These are phyloP conservation scores for Didymella arachidicola DNA, from an alignment of 2,329 filamentous ascomycete genomes.

Conservation along the genomic window DNA sequence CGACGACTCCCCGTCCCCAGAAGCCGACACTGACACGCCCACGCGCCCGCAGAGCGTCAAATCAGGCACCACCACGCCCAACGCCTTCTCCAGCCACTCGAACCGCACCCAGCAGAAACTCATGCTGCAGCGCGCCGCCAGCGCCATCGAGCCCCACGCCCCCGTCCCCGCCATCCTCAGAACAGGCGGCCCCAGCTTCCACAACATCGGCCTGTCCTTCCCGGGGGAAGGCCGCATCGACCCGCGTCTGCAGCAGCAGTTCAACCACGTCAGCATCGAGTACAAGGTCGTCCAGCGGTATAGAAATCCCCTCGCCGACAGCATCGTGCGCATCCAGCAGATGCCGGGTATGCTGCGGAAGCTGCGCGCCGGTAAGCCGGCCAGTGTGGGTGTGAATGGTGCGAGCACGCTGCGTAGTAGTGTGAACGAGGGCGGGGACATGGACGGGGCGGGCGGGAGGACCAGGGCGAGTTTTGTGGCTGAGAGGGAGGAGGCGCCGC, in stretches of 20 bases:
- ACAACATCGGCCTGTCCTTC: constrained; percentile 41
- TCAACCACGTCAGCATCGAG: constrained; percentile 75
- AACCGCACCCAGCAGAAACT: constrained; percentile 79
- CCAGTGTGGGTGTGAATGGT: constrained; percentile 24
- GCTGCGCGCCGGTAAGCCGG: constrained; percentile 30
- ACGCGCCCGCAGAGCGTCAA: constrained; percentile 38
- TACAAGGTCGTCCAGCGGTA: constrained; percentile 77
- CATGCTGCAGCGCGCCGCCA: constrained; percentile 76
- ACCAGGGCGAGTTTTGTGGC: constrained; percentile 44
- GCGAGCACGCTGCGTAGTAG: constrained; percentile 40
- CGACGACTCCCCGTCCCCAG: no score
- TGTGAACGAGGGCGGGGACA: constrained; percentile 41
- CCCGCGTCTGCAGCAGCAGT: constrained; percentile 68
- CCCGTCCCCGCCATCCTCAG: constrained; percentile 51
- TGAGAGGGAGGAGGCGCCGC: constrained; percentile 33
- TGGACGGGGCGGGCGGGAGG: constrained; percentile 36
- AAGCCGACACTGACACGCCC: constrained; percentile 35
- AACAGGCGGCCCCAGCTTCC: constrained; percentile 44
- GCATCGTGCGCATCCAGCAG: constrained; percentile 63
- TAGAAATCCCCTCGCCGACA: constrained; percentile 73
- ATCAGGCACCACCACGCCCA: constrained; percentile 52
- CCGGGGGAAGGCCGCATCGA: constrained; percentile 58
- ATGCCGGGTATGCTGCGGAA: constrained; percentile 57
- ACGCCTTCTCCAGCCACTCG: constrained; percentile 47
- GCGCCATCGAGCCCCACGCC: constrained; percentile 70